phyloP scores from a whole-genome alignment of 1,284 basidiomycete species.

The Rhodotorula sp. region DNA sequence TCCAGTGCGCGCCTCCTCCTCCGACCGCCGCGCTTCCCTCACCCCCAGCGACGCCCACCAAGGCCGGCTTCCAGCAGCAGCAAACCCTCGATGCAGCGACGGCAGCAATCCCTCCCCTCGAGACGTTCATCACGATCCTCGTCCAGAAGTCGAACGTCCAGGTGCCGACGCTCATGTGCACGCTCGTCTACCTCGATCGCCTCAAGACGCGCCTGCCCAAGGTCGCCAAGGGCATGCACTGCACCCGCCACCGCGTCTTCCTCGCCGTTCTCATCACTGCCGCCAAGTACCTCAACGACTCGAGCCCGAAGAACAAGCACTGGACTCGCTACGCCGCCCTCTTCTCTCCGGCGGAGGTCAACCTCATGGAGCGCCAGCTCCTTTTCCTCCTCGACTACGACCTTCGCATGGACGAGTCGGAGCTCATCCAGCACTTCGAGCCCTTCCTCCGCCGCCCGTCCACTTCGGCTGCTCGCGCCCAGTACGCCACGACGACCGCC shows the following conservation, averaged over 20 bases:
- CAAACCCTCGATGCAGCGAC: slow-evolving; percentile 47
- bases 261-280: slow-evolving; percentile 92
- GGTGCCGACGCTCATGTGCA: slow-evolving; percentile 85
- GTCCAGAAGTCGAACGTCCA: slow-evolving; percentile 85
- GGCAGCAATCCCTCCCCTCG: slow-evolving; percentile 65
- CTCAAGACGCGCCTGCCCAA: slow-evolving; percentile 75
- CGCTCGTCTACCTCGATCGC: slow-evolving; percentile 88
- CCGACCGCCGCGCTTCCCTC: slow-evolving; percentile 38
- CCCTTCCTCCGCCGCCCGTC: slow-evolving; percentile 31
- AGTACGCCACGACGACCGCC: background rate
- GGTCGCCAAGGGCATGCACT: slow-evolving; percentile 86
- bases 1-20: slow-evolving; percentile 49
- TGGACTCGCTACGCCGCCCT: slow-evolving; percentile 75
- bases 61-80: slow-evolving; percentile 39
- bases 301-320: slow-evolving; percentile 77
- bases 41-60: slow-evolving; percentile 47
- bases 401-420: slow-evolving; percentile 74
- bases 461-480: slow-evolving; percentile 57
- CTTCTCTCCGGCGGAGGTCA: slow-evolving; percentile 67
- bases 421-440: slow-evolving; percentile 56
- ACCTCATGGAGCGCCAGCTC: slow-evolving; percentile 94
- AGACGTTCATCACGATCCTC: slow-evolving; percentile 82
- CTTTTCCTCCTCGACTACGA: slow-evolving; percentile 83
- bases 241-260: slow-evolving; percentile 91
- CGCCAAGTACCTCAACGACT: slow-evolving; percentile 87